Base-by-base conservation (phyloP, 495 filamentous ascomycete species). In the Staphylotrichum longicolle region DNA sequence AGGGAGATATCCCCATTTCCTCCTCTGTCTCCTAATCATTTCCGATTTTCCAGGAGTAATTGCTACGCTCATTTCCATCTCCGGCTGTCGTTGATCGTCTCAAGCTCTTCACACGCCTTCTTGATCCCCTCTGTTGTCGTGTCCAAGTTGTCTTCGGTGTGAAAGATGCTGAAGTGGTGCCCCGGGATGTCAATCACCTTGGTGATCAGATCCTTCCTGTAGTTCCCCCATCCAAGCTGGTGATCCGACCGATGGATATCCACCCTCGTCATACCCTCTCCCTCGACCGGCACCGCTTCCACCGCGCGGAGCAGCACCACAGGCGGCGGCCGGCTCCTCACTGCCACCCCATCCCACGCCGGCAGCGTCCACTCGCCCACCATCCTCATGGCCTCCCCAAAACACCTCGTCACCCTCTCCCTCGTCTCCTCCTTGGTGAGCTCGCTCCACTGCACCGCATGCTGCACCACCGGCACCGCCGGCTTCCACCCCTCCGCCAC, bases 101-200 rank as follows among this genome's bases (percentile, higher is more conserved):
- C 75, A 1, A 81, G 37, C 2, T 63, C 35, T 30, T 65, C 59
- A 33, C 76, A 77, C 2, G 75, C 78, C 30, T 51, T 52, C 42
- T 57, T 64, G 57, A 81, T 68, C 53, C 67, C 71, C 15, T 40
- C 55, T 2, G 75, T 73, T 7, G 72, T 62, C 5, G 45, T 48
- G 0, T 68, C 66, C 45, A 79, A 60, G 9, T 68, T 57, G 20
- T 69, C 59, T 4, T 64, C 63, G 0, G 57, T 52, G 4, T 60
- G 46, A 35, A 80, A 81, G 35, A 81, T 70, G 49, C 67, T 74
- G 57, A 75, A 81, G 54, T 81, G 78, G 49, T 81, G 72, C 0
- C 76, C 75, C 0, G 75, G 70, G 3, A 80, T 58, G 3, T 77
- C 72, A 14, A 75, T 50, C 3, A 80, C 63, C 7, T 72, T 59